These are phyloP conservation scores for Pichia sporocuriosa DNA, from an alignment of 805 yeast genomes.

Conservation along the genomic window DNA sequence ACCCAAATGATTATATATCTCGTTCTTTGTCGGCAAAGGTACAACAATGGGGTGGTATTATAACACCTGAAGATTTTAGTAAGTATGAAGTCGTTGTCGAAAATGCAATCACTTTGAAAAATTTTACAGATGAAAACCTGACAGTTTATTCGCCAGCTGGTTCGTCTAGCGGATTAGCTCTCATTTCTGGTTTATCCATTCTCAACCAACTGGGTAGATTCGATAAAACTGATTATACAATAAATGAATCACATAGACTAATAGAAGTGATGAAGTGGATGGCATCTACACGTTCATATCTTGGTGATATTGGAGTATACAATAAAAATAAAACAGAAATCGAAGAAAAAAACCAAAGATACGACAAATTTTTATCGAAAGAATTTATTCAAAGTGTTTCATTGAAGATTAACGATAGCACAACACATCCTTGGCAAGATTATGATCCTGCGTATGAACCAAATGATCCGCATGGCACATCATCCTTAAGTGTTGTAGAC, in stretches of 20 bases:
- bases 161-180: slow-evolving; percentile 78
- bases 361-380: slow-evolving; percentile 38
- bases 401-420: slow-evolving; percentile 43
- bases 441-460: slow-evolving; percentile 76
- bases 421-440: slow-evolving; percentile 61
- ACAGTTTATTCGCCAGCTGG: slow-evolving; percentile 56
- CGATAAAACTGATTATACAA: slow-evolving; percentile 36
- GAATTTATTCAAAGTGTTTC: slow-evolving; percentile 54
- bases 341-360: slow-evolving; percentile 30
- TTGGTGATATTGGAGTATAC: slow-evolving; percentile 55
- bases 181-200: slow-evolving; percentile 66
- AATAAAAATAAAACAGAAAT: slow-evolving; percentile 22
- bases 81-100: slow-evolving; percentile 48
- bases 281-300: slow-evolving; percentile 75
- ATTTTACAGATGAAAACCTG: slow-evolving; percentile 22
- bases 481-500: slow-evolving; percentile 82
- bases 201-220: slow-evolving; percentile 35
- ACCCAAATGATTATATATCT: slow-evolving; percentile 73
- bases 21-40: slow-evolving; percentile 45
- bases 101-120: slow-evolving; percentile 36
- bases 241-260: slow-evolving; percentile 53
- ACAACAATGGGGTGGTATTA: slow-evolving; percentile 57
- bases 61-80: slow-evolving; percentile 59
- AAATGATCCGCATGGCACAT: slow-evolving; percentile 83
- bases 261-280: slow-evolving; percentile 93